Percentiles rank a stretch among this genome's conserved stretches.
Conservation (phyloP, 176 grass and related monocot genomes). For the Eleusine coracana region DNA sequence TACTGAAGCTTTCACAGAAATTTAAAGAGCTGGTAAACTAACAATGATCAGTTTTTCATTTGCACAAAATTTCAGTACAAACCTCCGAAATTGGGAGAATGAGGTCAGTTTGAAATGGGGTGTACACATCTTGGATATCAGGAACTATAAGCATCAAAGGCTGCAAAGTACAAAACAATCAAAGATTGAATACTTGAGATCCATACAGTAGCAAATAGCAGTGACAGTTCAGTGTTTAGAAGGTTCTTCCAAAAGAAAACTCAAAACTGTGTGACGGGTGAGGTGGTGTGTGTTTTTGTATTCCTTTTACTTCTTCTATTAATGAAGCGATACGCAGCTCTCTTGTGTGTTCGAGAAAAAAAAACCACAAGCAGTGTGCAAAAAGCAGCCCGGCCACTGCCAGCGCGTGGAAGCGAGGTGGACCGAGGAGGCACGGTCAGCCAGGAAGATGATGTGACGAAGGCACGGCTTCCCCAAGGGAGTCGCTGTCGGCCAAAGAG, state of each 20-base stretch:
- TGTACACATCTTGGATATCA: constrained; percentile 85
- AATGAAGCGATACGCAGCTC: too few relatives aligned
- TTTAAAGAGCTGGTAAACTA: constrained; percentile 10
- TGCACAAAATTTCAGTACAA: constrained; percentile 27
- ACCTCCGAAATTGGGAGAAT: constrained; percentile 81
- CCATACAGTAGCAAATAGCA: not conserved
- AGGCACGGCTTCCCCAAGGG: too few relatives aligned
- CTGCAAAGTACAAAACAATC: constrained; percentile 42
- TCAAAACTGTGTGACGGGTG: too few relatives aligned
- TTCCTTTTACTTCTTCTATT: too few relatives aligned
- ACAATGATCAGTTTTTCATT: constrained; percentile 22
- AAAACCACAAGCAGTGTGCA: not conserved
- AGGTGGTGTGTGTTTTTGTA: too few relatives aligned
- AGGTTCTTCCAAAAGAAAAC: constrained; percentile 18
- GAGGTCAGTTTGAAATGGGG: constrained; percentile 73
- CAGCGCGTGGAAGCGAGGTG: too few relatives aligned
- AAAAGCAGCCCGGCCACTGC: not conserved
- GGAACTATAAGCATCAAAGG: constrained; percentile 92
- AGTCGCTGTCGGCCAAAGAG: too few relatives aligned
- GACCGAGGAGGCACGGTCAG: too few relatives aligned
- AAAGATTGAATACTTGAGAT: constrained; percentile 21
- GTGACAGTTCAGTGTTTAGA: not conserved
- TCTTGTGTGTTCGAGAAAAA: not conserved
- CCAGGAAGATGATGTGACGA: too few relatives aligned
- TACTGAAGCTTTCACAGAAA: constrained; percentile 16